These are phyloP conservation scores for Sherardia arvensis DNA, from an alignment of 257 asterid species.

Conservation along the genomic window DNA sequence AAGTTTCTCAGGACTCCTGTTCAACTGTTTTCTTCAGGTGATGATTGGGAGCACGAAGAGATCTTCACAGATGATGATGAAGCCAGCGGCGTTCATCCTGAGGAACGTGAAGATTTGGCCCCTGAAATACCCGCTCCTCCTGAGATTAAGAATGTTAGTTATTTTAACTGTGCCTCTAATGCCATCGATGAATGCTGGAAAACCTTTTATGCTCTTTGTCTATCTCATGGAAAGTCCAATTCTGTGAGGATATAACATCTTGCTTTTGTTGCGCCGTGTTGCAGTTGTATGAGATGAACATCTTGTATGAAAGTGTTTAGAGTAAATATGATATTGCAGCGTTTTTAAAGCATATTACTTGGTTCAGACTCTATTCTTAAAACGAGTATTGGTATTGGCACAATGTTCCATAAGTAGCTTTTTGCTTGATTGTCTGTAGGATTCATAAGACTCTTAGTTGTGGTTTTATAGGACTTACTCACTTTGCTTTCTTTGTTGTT, in stretches of 20 bases:
- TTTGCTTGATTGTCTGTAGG: not conserved
- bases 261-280: not conserved
- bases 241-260: not conserved
- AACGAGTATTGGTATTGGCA: not conserved
- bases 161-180: not conserved
- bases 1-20: not conserved
- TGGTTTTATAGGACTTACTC: not conserved
- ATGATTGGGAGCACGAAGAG: conserved; percentile 99
- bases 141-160: conserved; percentile 81
- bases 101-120: conserved; percentile 94
- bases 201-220: not conserved
- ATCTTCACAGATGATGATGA: conserved; percentile 98
- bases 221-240: not conserved
- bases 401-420: not conserved
- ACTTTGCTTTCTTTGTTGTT: not conserved
- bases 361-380: not conserved
- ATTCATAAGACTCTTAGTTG: not conserved
- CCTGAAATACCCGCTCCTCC: conserved; percentile 98
- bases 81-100: conserved; percentile 61
- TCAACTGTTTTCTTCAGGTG: conserved; percentile 37
- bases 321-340: not conserved
- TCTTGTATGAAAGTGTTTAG: not conserved
- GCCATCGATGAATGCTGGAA: not conserved
- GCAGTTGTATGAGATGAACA: not conserved
- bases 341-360: not conserved